Evolutionary conservation across 148 eudicot genomes (phyloP).

Genomic region (Silene conica): DNA sequence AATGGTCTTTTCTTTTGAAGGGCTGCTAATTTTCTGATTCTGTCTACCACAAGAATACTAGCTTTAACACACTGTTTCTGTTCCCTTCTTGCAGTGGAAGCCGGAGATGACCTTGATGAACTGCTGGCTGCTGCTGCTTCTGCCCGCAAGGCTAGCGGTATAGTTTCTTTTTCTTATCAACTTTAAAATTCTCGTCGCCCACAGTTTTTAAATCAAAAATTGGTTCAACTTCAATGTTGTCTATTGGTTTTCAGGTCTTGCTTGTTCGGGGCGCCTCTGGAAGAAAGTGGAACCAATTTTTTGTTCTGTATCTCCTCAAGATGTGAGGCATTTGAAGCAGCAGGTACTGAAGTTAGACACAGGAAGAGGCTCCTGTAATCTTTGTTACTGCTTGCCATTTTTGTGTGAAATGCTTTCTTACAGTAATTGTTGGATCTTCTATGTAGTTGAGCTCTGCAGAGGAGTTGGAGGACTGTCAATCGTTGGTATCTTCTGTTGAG

Average conservation of each 20-base stretch:
- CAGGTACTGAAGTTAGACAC: conserved; percentile 30
- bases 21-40: not conserved
- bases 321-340: conserved; percentile 33
- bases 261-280: conserved; percentile 49
- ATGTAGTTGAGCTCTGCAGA: conserved; percentile 38
- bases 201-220: not conserved
- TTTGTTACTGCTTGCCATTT: not conserved
- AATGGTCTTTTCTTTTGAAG: conserved; percentile 4
- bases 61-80: not conserved
- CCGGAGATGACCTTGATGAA: conserved; percentile 54
- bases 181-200: not conserved
- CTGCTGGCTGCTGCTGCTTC: conserved; percentile 48
- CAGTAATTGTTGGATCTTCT: not conserved
- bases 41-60: not conserved
- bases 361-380: not conserved
- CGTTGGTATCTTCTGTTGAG: conserved; percentile 30
- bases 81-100: conserved; percentile 31
- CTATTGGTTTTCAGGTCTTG: conserved; percentile 26
- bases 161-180: conserved; percentile 1
- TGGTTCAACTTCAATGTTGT: not conserved
- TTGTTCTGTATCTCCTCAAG: conserved; percentile 35
- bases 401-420: conserved; percentile 3
- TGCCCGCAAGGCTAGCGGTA: conserved; percentile 51
- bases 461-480: conserved; percentile 34
- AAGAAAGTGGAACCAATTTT: conserved; percentile 55